Evolutionary conservation across 768 basidiomycete genomes (phyloP).

Genomic region (Serendipita indica): DNA sequence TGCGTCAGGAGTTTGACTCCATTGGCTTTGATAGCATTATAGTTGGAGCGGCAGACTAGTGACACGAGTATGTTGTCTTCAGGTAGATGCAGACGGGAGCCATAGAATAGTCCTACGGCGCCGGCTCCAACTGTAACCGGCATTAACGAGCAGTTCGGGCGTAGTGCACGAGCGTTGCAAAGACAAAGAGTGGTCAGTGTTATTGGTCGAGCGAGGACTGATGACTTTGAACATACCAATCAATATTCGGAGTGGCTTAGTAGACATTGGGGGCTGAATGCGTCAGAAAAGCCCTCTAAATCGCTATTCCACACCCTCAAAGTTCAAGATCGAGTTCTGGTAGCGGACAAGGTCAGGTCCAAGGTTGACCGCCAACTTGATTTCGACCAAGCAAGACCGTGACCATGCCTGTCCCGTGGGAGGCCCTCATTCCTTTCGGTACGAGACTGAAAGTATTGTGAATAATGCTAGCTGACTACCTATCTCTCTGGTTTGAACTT

Average conservation of each 20-base stretch:
- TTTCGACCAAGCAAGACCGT: background rate
- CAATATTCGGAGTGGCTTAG: background rate
- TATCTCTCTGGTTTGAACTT: background rate
- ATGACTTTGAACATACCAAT: background rate
- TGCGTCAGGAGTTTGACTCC: conserved; percentile 19
- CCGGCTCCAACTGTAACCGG: conserved; percentile 22
- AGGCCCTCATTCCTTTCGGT: conserved; percentile 96
- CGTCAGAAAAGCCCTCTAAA: background rate
- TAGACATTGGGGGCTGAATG: background rate
- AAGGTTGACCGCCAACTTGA: conserved; percentile 5
- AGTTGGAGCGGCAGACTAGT: conserved; percentile 22
- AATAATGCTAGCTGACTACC: conserved; percentile 10
- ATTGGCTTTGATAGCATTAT: conserved; percentile 17
- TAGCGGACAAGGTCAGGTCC: background rate
- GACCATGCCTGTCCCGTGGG: conserved; percentile 91
- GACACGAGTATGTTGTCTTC: conserved; percentile 17
- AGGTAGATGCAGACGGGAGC: conserved; percentile 18
- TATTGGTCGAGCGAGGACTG: background rate
- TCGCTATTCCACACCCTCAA: background rate
- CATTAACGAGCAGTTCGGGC: no score
- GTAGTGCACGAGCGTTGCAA: background rate
- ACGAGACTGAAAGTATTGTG: conserved; percentile 9
- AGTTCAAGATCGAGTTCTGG: no score
- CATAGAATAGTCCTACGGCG: conserved; percentile 22
- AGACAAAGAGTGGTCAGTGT: background rate